phyloP scores from a whole-genome alignment of 2,329 filamentous ascomycete species.

The Pseudocercospora vitis region DNA sequence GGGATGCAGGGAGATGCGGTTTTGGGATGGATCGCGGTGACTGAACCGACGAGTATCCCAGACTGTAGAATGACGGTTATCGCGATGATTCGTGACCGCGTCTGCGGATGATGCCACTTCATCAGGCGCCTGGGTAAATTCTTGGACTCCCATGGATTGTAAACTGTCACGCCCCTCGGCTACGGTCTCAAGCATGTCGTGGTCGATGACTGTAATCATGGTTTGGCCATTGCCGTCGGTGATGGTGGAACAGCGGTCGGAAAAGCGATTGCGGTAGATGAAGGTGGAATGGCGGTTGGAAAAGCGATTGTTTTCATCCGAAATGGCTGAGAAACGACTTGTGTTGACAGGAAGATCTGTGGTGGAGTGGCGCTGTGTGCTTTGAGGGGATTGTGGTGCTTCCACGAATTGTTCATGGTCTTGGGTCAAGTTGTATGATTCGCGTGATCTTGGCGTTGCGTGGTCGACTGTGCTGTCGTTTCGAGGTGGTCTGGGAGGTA shows the following conservation, averaged over 20 bases:
- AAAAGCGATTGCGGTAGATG: neutral
- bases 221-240: neutral
- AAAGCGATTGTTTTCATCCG: neutral
- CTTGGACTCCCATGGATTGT: constrained; percentile 2
- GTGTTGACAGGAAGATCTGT: neutral
- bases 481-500: constrained; percentile 9
- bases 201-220: constrained; percentile 5
- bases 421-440: neutral
- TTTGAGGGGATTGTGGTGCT: constrained; percentile 5
- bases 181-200: constrained; percentile 4
- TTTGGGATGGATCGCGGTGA: neutral
- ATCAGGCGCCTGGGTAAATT: neutral
- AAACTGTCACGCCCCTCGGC: constrained; percentile 1
- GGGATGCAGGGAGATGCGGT: neutral
- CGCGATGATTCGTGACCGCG: no score
- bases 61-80: constrained; percentile 9
- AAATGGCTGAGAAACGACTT: neutral
- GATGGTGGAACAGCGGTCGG: neutral
- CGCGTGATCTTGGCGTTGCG: neutral
- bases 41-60: neutral
- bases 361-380: constrained; percentile 8
- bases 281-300: neutral
- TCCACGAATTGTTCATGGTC: neutral
- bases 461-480: constrained; percentile 12
- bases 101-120: no score